Base-by-base conservation (phyloP, 805 yeast genomes). In the Barnettozyma vustinii region DNA sequence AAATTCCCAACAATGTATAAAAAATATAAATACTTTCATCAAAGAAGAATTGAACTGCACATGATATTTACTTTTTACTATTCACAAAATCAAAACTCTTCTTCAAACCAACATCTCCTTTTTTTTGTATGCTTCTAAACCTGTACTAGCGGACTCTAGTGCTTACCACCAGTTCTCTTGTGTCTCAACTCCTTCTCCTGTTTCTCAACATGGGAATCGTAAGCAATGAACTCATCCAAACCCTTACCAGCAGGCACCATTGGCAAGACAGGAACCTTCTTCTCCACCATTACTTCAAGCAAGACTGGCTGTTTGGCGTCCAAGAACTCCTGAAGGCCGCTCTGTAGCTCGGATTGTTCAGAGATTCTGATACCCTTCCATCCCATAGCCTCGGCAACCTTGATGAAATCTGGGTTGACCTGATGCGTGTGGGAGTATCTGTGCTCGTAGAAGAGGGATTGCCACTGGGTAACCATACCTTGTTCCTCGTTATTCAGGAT, bases 381-480 rank as follows among this genome's bases (percentile, higher is more conserved):
- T 47, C 95, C 95, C 97, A 92, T 90, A 43, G 97, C 85, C 45
- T 94, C 97, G 19, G 96, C 96, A 49, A 94, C 75, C 69, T 87
- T 87, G 76, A 88, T 80, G 66, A 91, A 94, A 70, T 94, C 85
- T 49, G 99, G 99, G 70, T 94, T 94, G 51, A 78, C 66, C 74
- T 94, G 99, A 72, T 94, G 98, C 21, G 99, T 92, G 71, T 94
- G 98, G n/a, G 97, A 79, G 69, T 88, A 94, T 72, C 99, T 83
- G 71, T 92, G 92, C 69, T 92, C 96, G 72, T 94, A 94, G 76
- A 94, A 94, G 53, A 94, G 74, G 12, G 97, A 86, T 75, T 94
- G 99, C 99, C 99, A 94, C 71, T 94, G 99, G 13, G 98, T 92
- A 49, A 94, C 99, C 99, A 94, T 94, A 66, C 99, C 99, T 75